Percentiles rank a stretch among this genome's conserved stretches.
These are phyloP conservation scores for Candida frijolesensis DNA, from an alignment of 1,139 yeast species.

Conservation along the genomic window DNA sequence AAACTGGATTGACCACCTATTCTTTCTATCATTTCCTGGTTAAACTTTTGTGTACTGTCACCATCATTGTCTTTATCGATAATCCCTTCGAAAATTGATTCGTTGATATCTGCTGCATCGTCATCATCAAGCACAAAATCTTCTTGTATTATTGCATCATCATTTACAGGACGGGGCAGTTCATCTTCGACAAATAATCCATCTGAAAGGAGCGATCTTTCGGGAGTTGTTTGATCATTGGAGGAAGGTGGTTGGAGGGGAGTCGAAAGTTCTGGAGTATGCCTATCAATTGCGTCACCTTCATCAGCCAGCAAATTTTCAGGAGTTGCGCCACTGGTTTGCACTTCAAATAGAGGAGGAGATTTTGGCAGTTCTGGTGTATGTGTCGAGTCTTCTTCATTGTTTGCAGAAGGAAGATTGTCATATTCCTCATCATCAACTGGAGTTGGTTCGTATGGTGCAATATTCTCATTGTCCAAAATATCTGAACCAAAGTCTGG, in stretches of 20 bases:
- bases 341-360: not conserved
- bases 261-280: not conserved
- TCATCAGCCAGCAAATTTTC: not conserved
- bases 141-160: conserved; percentile 12
- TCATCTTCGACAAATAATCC: not conserved
- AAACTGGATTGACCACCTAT: not conserved
- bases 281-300: not conserved
- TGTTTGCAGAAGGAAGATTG: not conserved
- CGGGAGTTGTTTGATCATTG: conserved; percentile 1
- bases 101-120: not conserved
- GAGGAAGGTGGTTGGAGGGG: not conserved
- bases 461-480: not conserved
- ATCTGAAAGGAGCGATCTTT: not conserved
- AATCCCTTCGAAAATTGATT: conserved; percentile 5
- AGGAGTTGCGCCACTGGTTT: not conserved
- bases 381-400: not conserved
- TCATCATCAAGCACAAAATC: conserved; percentile 15
- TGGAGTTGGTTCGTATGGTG: not conserved
- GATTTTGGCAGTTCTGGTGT: not conserved
- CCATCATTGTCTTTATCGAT: not conserved
- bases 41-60: too few relatives aligned
- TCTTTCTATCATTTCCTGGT: not conserved
- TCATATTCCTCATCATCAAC: not conserved
- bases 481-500: conserved; percentile 3
- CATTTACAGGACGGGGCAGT: not conserved